Evolutionary conservation across 345 rosid species (phyloP).

Genomic region (Brassica juncea): DNA sequence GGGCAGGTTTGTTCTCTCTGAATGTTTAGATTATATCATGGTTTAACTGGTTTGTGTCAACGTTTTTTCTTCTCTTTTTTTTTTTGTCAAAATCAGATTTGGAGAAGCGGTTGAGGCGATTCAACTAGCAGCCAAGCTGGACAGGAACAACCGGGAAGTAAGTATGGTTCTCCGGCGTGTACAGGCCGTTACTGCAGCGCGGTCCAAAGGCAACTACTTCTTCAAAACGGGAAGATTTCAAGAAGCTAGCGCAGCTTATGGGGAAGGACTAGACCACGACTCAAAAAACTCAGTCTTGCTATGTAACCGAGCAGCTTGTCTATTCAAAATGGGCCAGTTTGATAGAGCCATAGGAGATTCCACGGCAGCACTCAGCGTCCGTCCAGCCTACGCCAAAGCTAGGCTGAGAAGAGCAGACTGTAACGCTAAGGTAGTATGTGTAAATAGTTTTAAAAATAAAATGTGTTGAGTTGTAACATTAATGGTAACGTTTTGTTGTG

Average conservation of each 20-base stretch:
- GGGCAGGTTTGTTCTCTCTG: slow-evolving; percentile 67
- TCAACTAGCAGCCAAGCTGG: slow-evolving; percentile 66
- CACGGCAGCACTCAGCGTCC: slow-evolving; percentile 58
- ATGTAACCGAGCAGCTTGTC: slow-evolving; percentile 84
- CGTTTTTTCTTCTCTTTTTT: background rate
- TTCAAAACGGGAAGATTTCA: slow-evolving; percentile 57
- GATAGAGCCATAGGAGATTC: slow-evolving; percentile 76
- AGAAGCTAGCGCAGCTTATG: slow-evolving; percentile 64
- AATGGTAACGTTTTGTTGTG: background rate
- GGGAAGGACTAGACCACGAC: slow-evolving; percentile 73
- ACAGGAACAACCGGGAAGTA: slow-evolving; percentile 65
- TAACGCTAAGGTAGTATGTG: slow-evolving; percentile 57
- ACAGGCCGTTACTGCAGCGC: slow-evolving; percentile 55
- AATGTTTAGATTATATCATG: too few species aligned
- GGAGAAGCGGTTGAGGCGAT: slow-evolving; percentile 62
- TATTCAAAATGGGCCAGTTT: slow-evolving; percentile 61
- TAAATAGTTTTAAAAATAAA: background rate
- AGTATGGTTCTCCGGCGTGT: slow-evolving; percentile 48
- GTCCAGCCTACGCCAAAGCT: slow-evolving; percentile 75
- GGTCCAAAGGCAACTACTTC: slow-evolving; percentile 67
- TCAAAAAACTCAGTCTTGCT: slow-evolving; percentile 72
- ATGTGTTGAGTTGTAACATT: background rate
- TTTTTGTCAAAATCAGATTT: slow-evolving; percentile 45
- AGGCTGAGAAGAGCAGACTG: slow-evolving; percentile 86
- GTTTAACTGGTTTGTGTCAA: too few species aligned